These are phyloP conservation scores for Alloascoidea hylecoeti DNA, from an alignment of 805 yeast species.

Conservation along the genomic window DNA sequence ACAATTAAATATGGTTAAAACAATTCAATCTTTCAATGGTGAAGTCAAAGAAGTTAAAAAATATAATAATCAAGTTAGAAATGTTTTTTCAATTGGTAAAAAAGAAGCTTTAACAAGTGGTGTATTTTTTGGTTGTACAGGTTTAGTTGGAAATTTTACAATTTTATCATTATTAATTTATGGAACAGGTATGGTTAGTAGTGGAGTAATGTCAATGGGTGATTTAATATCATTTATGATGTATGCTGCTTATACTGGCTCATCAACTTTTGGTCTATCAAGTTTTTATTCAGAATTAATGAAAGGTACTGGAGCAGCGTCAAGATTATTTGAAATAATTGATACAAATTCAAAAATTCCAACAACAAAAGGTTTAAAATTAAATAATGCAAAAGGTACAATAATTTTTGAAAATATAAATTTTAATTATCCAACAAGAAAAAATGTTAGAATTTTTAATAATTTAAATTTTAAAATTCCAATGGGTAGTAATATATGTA, in stretches of 20 bases:
- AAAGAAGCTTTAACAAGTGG: slow-evolving; percentile 74
- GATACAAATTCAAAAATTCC: slow-evolving; percentile 64
- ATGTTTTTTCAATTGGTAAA: slow-evolving; percentile 52
- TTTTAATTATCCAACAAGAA: slow-evolving; percentile 79
- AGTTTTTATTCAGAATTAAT: slow-evolving; percentile 86
- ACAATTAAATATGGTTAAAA: slow-evolving; percentile 69
- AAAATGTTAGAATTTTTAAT: slow-evolving; percentile 50
- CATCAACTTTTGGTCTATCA: slow-evolving; percentile 84
- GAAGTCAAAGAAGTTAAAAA: slow-evolving; percentile 65
- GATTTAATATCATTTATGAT: slow-evolving; percentile 86
- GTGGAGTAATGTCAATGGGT: slow-evolving; percentile 70
- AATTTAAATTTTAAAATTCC: slow-evolving; percentile 43
- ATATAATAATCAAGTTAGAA: slow-evolving; percentile 58
- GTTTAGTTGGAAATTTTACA: slow-evolving; percentile 72
- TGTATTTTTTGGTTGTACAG: slow-evolving; percentile 62
- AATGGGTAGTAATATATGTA: slow-evolving; percentile 81
- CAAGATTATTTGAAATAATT: slow-evolving; percentile 75
- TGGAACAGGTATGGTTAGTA: slow-evolving; percentile 72
- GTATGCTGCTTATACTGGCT: slow-evolving; percentile 90
- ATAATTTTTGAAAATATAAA: slow-evolving; percentile 48
- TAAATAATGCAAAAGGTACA: slow-evolving; percentile 20
- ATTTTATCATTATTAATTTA: slow-evolving; percentile 62
- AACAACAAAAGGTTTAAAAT: slow-evolving; percentile 45
- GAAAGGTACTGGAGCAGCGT: slow-evolving; percentile 97
- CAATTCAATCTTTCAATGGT: slow-evolving; percentile 85